These are phyloP conservation scores for Globisporangium acanthophoron DNA, from an alignment of 352 stramenopile species.

Conservation along the genomic window DNA sequence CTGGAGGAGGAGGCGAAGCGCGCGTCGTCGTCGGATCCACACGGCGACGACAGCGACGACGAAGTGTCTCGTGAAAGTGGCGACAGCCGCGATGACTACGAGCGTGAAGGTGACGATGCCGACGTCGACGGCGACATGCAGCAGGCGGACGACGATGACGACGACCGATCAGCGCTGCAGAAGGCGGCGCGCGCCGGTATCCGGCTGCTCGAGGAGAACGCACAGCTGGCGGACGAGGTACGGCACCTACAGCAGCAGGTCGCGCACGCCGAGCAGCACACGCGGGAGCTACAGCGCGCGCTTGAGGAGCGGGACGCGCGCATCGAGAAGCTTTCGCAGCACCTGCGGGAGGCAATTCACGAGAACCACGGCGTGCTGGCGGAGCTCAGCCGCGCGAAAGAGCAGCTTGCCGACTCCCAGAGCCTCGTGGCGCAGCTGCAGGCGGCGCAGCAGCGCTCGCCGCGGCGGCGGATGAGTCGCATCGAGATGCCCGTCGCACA, in stretches of 20 bases:
- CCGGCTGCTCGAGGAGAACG: conserved; percentile 64
- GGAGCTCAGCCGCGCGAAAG: conserved; percentile 39
- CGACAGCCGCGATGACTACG: no score
- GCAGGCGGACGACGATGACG: conserved; percentile 18
- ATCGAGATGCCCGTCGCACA: neutral
- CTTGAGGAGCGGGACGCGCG: conserved; percentile 37
- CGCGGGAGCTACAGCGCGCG: conserved; percentile 25
- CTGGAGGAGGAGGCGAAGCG: neutral
- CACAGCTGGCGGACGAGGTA: conserved; percentile 56
- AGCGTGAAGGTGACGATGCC: neutral
- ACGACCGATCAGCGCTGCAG: conserved; percentile 37
- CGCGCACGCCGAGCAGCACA: conserved; percentile 27
- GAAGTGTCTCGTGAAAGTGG: no score
- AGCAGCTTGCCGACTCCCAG: conserved; percentile 21
- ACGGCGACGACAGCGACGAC: no score
- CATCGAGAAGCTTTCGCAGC: conserved; percentile 29
- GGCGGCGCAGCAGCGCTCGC: conserved; percentile 16
- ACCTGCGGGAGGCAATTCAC: conserved; percentile 48
- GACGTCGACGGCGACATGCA: neutral
- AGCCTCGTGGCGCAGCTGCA: conserved; percentile 15
- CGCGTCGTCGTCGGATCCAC: neutral
- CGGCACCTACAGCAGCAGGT: conserved; percentile 39
- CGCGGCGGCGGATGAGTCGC: conserved; percentile 15
- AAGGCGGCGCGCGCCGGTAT: conserved; percentile 62
- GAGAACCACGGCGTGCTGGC: conserved; percentile 46